These are phyloP conservation scores for Chaetothyriales sp. DNA, from an alignment of 2,329 filamentous ascomycete species.

Conservation along the genomic window DNA sequence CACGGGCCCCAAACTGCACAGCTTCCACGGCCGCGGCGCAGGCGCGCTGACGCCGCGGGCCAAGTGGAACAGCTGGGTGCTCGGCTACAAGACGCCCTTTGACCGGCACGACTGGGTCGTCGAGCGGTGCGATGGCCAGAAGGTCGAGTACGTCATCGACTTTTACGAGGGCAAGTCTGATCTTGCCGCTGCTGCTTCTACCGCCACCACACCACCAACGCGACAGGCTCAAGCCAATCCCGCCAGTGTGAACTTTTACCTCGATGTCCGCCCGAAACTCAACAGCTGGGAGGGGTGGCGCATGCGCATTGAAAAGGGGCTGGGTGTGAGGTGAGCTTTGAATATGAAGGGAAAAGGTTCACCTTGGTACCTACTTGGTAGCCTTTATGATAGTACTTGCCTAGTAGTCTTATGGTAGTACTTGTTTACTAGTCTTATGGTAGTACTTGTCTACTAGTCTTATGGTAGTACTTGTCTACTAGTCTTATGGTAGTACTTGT, in stretches of 20 bases:
- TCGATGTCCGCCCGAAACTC: constrained; percentile 53
- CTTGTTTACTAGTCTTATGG: too few relatives aligned
- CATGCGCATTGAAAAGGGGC: constrained; percentile 38
- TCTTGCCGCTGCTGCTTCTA: constrained; percentile 20
- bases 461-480: too few relatives aligned
- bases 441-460: too few relatives aligned
- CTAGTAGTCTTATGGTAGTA: too few relatives aligned
- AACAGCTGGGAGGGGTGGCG: constrained; percentile 49
- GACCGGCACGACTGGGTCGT: constrained; percentile 97
- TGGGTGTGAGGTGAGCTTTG: constrained; percentile 2
- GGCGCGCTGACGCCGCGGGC: constrained; percentile 63
- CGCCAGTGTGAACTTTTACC: constrained; percentile 45
- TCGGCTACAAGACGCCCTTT: constrained; percentile 87
- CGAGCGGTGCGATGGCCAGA: constrained; percentile 62
- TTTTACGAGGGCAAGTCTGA: constrained; percentile 66
- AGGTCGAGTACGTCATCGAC: constrained; percentile 92
- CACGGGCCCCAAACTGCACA: constrained; percentile 67
- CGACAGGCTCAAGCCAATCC: constrained; percentile 7
- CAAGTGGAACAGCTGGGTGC: constrained; percentile 42
- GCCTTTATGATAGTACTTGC: too few relatives aligned
- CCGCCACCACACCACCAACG: background rate
- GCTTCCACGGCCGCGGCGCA: constrained; percentile 55
- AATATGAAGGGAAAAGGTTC: background rate
- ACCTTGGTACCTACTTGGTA: too few relatives aligned
- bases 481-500: too few relatives aligned